phyloP scores from a whole-genome alignment of 345 rosid species.

The Psidium friedrichsthalianum region DNA sequence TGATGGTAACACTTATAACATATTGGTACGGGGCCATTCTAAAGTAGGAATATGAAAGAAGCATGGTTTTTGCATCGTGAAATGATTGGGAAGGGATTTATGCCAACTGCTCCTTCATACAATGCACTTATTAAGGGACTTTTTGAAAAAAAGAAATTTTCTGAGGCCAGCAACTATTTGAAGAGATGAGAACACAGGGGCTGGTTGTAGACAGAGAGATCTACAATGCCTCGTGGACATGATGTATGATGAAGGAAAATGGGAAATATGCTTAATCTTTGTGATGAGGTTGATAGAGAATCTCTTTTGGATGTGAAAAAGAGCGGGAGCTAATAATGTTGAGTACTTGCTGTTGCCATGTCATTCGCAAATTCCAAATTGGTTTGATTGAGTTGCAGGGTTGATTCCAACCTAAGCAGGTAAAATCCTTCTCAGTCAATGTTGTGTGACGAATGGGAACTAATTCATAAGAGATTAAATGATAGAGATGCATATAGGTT shows the following conservation, averaged over 20 bases:
- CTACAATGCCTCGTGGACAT: slow-evolving; percentile 39
- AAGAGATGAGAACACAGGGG: slow-evolving; percentile 62
- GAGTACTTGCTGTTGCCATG: neutral
- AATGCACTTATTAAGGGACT: slow-evolving; percentile 67
- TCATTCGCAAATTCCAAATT: neutral
- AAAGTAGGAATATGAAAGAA: slow-evolving; percentile 98
- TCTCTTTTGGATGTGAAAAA: slow-evolving; percentile 22
- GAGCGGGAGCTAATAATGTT: neutral
- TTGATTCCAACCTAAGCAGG: neutral
- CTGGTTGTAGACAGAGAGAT: slow-evolving; percentile 51
- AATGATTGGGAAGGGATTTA: slow-evolving; percentile 60
- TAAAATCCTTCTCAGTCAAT: neutral
- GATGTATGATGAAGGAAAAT: slow-evolving; percentile 49
- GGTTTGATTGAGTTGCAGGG: neutral
- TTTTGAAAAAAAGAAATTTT: slow-evolving; percentile 55
- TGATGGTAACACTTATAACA: slow-evolving; percentile 71
- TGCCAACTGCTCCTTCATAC: slow-evolving; percentile 43
- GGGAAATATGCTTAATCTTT: slow-evolving; percentile 54
- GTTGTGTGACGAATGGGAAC: neutral
- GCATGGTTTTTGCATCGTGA: slow-evolving; percentile 72
- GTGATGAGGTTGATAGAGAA: slow-evolving; percentile 73
- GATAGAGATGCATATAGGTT: neutral
- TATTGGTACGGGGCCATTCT: slow-evolving; percentile 75
- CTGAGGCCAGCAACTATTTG: slow-evolving; percentile 63
- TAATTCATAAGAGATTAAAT: neutral